Evolutionary conservation across 139 green algal species (phyloP), one percentile per base, ranked within the genome.

Genomic region (Diplosphaera chodatii): DNA sequence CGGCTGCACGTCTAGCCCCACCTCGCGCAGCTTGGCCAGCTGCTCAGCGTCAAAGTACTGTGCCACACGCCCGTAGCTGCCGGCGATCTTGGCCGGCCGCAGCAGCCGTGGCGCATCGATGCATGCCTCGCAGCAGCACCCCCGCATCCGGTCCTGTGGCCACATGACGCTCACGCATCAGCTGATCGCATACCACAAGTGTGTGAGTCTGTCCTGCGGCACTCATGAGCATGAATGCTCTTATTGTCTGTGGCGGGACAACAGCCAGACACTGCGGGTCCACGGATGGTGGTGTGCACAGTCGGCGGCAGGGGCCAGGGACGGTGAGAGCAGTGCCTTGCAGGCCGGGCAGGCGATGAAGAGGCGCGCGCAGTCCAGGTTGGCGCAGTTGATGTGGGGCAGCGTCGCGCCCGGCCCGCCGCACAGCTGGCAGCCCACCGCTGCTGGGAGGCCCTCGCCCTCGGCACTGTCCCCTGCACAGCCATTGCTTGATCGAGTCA

Each of bases 381-480:
- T 97, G 56, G 91, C 89, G 74, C 93, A 98, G 81, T 98, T 98
- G 64, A 92, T 66, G 78, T 97, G 93, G 0, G 91, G 92, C 73
- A 97, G 86, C 62, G 85, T 66, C 28, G 90, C 85, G 13, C 18
- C 13, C 3, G 68, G 40, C 0, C 55, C 77, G 33, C 86, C 84
- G 74, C 92, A 97, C 56, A 91, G 3, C n/a, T 80, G 67, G 78
- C 92, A 97, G 15, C 82, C 78, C 66, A 83, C 82, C 1, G 91
- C 90, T 28, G 87, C 83, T 28, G 69, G 76, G 37, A 94, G 74
- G 40, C 10, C 10, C 48, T 21, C 16, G 16, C 16, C 48, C 18
- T 23, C 48, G 10, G 48, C 16, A 10, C 67, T 68, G 55, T 66
- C 62, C n/a, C 59, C 40, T 29, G 69, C 15, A 4, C 32, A 48